Evolutionary conservation across 495 filamentous ascomycete species (phyloP), one percentile per base, ranked within the genome.

Genomic region (Lophiotrema nucula): DNA sequence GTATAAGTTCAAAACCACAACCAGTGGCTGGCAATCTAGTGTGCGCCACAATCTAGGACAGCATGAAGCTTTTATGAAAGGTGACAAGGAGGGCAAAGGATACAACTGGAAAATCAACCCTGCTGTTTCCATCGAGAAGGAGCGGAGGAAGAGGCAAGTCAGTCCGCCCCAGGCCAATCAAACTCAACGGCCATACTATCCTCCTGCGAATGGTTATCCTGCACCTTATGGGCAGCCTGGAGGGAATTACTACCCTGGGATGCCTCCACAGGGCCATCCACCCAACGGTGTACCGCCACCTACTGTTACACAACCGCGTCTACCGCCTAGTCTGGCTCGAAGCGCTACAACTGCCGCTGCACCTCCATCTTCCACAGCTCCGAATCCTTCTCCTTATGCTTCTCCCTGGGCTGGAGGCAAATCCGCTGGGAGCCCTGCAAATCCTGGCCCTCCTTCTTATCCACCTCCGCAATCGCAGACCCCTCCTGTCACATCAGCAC

Each of bases 11-110:
- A 82, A 82, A 51, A 84, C 84, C 25, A 76, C 78, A 35, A 92
- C 90, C 4, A 88, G 85, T 60, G 93, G 93, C 13, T 98, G 93
- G 93, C 92, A 97, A 67, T 96, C 91, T 61, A 96, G 90, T 73
- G 90, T 98, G 19, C 86, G 93, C 3, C 93, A 98, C 71, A 98
- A 98, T 57, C 79, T 98, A 23, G 88, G 90, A 28, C 90, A 93
- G 51, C 88, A 95, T 66, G 80, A 85, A 45, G 85, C 90, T 21
- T 98, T 98, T 70, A 80, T 81, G 68, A 95, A 95, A 68, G 87
- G 89, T 37, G 88, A 93, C 28, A 71, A 68, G 47, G 67, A 67
- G 24, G 73, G 73, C 23, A 75, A 75, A 44, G 72, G 73, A 27
- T 72, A 50, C 37, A 49, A 68, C 16, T 75, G 73, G 73, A 53